These are phyloP conservation scores for Coemansia sp. DNA, from an alignment of 192 early-diverging fungal genomes.

Conservation along the genomic window DNA sequence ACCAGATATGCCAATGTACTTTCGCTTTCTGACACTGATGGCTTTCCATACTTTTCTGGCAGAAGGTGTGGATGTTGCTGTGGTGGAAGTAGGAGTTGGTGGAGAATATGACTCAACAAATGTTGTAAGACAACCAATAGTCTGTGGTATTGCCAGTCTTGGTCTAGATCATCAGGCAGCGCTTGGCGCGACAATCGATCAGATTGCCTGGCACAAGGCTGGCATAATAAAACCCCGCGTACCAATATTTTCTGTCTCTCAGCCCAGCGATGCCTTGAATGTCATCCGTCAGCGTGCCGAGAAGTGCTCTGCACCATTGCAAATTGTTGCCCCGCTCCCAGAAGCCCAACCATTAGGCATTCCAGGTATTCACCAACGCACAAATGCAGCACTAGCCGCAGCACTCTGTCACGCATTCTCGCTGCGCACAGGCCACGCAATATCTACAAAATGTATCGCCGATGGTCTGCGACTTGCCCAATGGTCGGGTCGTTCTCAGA, in stretches of 20 bases:
- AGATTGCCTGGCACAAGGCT: conserved; percentile 84
- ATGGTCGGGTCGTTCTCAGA: conserved; percentile 92
- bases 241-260: conserved; percentile 70
- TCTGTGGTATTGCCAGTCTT: conserved; percentile 76
- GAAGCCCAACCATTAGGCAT: conserved; percentile 58
- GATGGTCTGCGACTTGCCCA: conserved; percentile 62
- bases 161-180: conserved; percentile 74
- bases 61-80: conserved; percentile 78
- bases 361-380: conserved; percentile 77
- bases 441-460: neutral
- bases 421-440: conserved; percentile 19
- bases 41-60: conserved; percentile 84
- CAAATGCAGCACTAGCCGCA: conserved; percentile 81
- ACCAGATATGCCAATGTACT: conserved; percentile 70
- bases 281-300: conserved; percentile 67
- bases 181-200: conserved; percentile 69
- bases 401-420: conserved; percentile 73
- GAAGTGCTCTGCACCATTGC: conserved; percentile 59
- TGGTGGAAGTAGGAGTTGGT: conserved; percentile 82
- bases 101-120: conserved; percentile 87
- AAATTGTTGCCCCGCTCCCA: conserved; percentile 24
- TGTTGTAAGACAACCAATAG: conserved; percentile 67
- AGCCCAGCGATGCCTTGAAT: conserved; percentile 64
- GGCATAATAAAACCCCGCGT: conserved; percentile 77
- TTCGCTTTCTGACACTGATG: conserved; percentile 86